Base-by-base conservation (phyloP, 2,329 filamentous ascomycete species). In the Beauveria sp. region DNA sequence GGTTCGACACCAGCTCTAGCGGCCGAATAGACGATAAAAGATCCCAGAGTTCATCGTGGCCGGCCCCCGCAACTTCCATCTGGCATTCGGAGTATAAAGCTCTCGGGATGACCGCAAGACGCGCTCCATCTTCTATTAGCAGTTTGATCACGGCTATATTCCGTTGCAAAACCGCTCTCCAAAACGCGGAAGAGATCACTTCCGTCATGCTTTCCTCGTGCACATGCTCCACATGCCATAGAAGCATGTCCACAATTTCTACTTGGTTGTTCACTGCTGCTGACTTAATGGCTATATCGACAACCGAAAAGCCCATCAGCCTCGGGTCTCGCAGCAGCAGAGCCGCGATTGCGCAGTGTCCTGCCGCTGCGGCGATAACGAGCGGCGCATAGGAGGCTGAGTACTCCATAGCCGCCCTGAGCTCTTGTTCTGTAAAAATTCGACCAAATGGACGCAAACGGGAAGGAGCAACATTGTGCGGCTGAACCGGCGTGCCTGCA, bases 21-120 rank as follows among this genome's bases (percentile, higher is more conserved):
- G 43, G 54, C 4, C 16, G 43, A 46, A n/a, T 4, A 20, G 54
- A 34, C 12, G 43, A 56, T 4, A 52, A 14, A 10, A 59, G 37
- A 12, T 59, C 56, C 56, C 56, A 59, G 37, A 44, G 8, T 16
- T 44, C 56, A 40, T 59, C 56, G 40, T 51, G 37, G 3, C 56
- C 56, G 6, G 20, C 12, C 16, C 22, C 24, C 5, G 37, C 56
- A n/a, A 26, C 47, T 3, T 9, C 2, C 22, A 52, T 20, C 56
- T 20, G 41, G 12, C 34, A 20, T 3, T 1, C 1, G 30, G 10
- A 59, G 37, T 20, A 18, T 3, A 2, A 1, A 1, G 20, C 8
- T 9, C 26, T 34, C n/a, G 10, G 22, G 28, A 50, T 22, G n/a
- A 8, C 2, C 18, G 16, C n/a, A 8, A 16, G 37, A 5, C 40